Evolutionary conservation across 140 eudicot species (phyloP).

Genomic region (Cichorium intybus): DNA sequence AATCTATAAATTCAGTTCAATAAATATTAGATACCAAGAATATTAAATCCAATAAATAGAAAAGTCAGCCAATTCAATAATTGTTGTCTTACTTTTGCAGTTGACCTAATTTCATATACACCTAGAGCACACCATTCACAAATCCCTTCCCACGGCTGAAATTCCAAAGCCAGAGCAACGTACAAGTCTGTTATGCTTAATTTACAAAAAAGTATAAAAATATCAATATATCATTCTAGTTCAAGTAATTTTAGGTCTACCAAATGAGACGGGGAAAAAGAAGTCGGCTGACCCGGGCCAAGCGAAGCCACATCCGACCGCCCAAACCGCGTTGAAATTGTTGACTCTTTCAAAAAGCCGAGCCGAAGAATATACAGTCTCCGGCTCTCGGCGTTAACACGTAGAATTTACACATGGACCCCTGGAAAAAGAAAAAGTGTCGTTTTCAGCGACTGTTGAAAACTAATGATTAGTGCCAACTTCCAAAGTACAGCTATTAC

Average conservation of each 20-base stretch:
- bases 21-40: background rate
- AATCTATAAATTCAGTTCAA: conserved; percentile 4
- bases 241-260: background rate
- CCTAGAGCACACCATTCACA: background rate
- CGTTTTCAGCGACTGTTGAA: conserved; percentile 53
- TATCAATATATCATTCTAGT: background rate
- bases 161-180: background rate
- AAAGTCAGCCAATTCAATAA: conserved; percentile 16
- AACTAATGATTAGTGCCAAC: conserved; percentile 46
- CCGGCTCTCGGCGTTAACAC: background rate
- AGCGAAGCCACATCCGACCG: conserved; percentile 17
- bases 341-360: conserved; percentile 36
- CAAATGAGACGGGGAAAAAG: background rate
- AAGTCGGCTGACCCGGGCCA: conserved; percentile 35
- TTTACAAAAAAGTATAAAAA: background rate
- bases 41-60: background rate
- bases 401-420: conserved; percentile 21
- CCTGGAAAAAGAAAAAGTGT: conserved; percentile 30
- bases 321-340: conserved; percentile 28
- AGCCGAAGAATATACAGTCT: conserved; percentile 35
- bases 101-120: conserved; percentile 13
- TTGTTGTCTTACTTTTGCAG: conserved; percentile 35
- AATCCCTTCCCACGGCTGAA: conserved; percentile 4
- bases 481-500: conserved; percentile 38
- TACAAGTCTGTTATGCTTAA: background rate